These are phyloP conservation scores for Botrytis aclada DNA, from an alignment of 2,329 filamentous ascomycete species.

Conservation along the genomic window DNA sequence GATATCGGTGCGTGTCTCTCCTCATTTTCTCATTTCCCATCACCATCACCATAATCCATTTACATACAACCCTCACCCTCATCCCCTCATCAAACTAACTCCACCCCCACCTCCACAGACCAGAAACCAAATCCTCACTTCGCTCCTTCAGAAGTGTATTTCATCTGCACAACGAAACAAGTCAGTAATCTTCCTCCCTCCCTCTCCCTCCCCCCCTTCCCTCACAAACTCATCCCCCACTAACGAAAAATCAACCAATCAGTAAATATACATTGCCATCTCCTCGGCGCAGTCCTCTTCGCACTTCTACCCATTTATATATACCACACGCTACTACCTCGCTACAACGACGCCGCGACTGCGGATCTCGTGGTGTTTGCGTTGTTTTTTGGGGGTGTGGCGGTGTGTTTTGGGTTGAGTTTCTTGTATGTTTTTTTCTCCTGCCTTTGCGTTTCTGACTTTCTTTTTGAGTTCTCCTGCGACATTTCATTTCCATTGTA, in stretches of 20 bases:
- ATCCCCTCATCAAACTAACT: not conserved
- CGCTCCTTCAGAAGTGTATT: not conserved
- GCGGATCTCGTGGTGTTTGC: slow-evolving; percentile 41
- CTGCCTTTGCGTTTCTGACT: too few relatives aligned
- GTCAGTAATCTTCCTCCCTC: not conserved
- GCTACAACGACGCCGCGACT: slow-evolving; percentile 36
- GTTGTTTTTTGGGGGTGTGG: slow-evolving; percentile 40
- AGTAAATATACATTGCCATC: slow-evolving; percentile 42
- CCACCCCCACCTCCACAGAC: not conserved
- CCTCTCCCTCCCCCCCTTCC: too few relatives aligned
- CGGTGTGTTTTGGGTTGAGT: slow-evolving; percentile 41
- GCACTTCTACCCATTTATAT: slow-evolving; percentile 34
- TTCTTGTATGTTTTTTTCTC: slow-evolving; percentile 33
- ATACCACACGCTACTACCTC: slow-evolving; percentile 32
- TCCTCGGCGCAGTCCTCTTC: slow-evolving; percentile 44
- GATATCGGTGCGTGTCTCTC: not conserved
- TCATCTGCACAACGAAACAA: slow-evolving; percentile 1
- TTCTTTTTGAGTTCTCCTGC: too few relatives aligned
- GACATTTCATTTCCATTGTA: too few relatives aligned
- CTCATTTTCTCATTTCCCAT: not conserved
- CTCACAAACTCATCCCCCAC: rapidly evolving
- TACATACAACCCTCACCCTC: too few relatives aligned
- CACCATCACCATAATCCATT: not conserved
- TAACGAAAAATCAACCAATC: not conserved
- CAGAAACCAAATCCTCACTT: not conserved